Base-by-base conservation (phyloP, 1,139 yeast species). In the Debaryomyces sp. region DNA sequence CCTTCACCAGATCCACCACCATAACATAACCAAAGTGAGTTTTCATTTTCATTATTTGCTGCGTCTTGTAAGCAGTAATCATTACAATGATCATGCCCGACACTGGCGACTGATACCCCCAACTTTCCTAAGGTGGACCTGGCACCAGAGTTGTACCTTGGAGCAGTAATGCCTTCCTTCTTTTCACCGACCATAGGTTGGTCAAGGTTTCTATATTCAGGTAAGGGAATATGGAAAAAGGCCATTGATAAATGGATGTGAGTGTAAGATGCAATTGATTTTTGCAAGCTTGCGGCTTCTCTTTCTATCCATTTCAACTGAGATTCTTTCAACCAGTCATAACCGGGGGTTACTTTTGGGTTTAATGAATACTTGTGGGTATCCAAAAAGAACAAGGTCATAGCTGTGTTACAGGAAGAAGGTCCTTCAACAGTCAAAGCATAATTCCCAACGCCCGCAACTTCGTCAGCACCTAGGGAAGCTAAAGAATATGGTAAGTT, bases 1-100 rank as follows among this genome's bases (percentile, higher is more conserved):
- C 97, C 98, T 68, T 89, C 95, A 4, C 98, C 99, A 2, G 80
- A 77, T 0, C 87, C 96, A 36, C 99, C 99, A 2, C 96, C 98
- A 60, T 89, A 90, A 61, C 99, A 94, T 38, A 92, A 70, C 96
- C 96, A 89, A 32, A 89, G 70, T 41, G 78, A 75, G 43, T 77
- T 71, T 27, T 71, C 64, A 3, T 68, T 65, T 7, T 54, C 54
- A 23, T 54, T 54, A 23, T 63, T 64, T 15, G 62, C 53, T 7
- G 64, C 55, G 54, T 84, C 86, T 46, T 73, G 68, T 39, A 88
- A 68, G 66, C 99, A 94, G 63, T 81, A 94, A 62, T 94, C 98
- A 63, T 94, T 94, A 56, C 90, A 88, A 62, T 94, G 98, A 61
- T 94, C 98, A 64, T 94, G 99, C 0, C 99, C 98, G 8, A 89